A percentile compares a stretch with the other conserved stretches of the same genome.
Conservation (phyloP, 257 asterid species). For the Forsythia viridissima region DNA sequence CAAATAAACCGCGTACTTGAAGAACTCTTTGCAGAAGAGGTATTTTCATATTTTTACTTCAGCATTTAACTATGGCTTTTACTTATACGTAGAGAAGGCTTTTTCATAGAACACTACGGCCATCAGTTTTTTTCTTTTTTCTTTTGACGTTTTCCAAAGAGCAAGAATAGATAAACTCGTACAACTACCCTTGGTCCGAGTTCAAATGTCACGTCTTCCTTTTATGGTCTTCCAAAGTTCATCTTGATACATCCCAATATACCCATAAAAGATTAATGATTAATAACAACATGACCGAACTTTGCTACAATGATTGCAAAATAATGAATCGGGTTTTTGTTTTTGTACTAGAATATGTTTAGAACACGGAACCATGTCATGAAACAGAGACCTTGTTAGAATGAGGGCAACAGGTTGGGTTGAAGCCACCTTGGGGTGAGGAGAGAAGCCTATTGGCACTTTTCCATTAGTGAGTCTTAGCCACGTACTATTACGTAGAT, state of each 20-base stretch:
- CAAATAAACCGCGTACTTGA: conserved; percentile 92
- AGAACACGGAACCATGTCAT: background rate
- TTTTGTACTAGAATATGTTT: no score
- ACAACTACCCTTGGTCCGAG: background rate
- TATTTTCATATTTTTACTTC: conserved; percentile 24
- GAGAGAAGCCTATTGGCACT: background rate
- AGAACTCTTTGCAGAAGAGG: conserved; percentile 97
- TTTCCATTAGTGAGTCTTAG: background rate
- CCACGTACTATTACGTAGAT: background rate
- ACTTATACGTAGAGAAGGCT: background rate
- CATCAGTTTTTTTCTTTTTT: background rate
- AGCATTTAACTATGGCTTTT: background rate
- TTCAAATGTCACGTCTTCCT: background rate
- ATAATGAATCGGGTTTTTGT: background rate
- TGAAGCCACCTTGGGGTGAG: background rate
- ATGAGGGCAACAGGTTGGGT: background rate
- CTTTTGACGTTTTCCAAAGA: background rate
- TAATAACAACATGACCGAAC: background rate
- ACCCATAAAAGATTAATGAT: background rate
- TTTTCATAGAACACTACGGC: background rate
- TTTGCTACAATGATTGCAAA: background rate
- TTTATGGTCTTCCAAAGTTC: background rate
- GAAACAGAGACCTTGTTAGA: background rate
- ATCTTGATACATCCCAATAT: background rate
- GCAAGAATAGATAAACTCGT: background rate